Evolutionary conservation across 2,329 filamentous ascomycete genomes (phyloP).

Genomic region (Microsporum canis): DNA sequence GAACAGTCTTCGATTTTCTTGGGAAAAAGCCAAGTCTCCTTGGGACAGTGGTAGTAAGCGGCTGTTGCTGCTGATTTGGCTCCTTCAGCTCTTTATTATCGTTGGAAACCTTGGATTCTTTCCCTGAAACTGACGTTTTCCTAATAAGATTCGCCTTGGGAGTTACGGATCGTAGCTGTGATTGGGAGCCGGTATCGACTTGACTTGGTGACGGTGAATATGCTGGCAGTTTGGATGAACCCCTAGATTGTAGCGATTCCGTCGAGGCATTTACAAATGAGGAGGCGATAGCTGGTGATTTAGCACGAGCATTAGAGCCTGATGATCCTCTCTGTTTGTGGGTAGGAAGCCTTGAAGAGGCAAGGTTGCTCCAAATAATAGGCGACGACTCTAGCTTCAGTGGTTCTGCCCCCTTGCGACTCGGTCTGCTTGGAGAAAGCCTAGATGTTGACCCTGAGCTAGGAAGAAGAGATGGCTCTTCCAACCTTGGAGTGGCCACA

Average conservation of each 20-base stretch:
- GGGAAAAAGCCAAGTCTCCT: constrained; percentile 69
- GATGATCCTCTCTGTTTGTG: constrained; percentile 43
- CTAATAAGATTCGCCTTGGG: constrained; percentile 19
- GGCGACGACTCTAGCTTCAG: constrained; percentile 45
- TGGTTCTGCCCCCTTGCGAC: constrained; percentile 55
- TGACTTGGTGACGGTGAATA: constrained; percentile 9
- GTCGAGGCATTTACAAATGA: constrained; percentile 27
- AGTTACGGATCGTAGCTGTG: constrained; percentile 21
- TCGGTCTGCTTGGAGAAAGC: constrained; percentile 41
- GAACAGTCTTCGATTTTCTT: constrained; percentile 55
- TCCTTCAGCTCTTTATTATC: constrained; percentile 23
- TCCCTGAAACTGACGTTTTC: constrained; percentile 18
- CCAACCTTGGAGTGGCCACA: neutral
- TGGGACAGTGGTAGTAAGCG: constrained; percentile 23
- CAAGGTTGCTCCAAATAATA: constrained; percentile 47
- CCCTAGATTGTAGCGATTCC: constrained; percentile 29
- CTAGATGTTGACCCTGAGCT: neutral
- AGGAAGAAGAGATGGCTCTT: neutral
- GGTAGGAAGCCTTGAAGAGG: constrained; percentile 35
- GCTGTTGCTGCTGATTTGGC: constrained; percentile 17
- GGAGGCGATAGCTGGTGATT: constrained; percentile 20
- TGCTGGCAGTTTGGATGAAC: constrained; percentile 22
- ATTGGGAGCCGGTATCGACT: neutral
- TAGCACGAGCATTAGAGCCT: constrained; percentile 24
- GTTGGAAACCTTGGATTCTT: neutral